Evolutionary conservation across 371 early-diverging fungal genomes (phyloP).

Genomic region (Mortierella sp.): DNA sequence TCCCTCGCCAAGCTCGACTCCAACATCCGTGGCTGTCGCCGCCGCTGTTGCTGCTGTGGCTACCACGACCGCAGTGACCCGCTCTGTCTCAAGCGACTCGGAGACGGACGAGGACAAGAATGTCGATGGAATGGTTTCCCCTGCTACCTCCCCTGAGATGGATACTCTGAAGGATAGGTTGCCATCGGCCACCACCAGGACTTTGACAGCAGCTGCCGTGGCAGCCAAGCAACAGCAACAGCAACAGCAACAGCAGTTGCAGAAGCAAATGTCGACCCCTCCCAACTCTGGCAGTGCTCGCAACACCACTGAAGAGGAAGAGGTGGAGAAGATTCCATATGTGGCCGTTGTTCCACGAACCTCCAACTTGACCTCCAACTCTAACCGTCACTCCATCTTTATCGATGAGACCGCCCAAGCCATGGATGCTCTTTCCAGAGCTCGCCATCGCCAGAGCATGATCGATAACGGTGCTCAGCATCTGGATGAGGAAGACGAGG

Average conservation of each 20-base stretch:
- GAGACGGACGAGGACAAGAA: constrained; percentile 12
- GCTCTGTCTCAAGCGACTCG: constrained; percentile 16
- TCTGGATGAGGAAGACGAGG: too few species aligned
- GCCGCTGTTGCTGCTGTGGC: not conserved
- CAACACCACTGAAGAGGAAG: constrained; percentile 12
- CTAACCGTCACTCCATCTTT: constrained; percentile 50
- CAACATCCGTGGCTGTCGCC: too few species aligned
- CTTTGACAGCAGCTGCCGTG: constrained; percentile 32
- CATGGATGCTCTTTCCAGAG: constrained; percentile 45
- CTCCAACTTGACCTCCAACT: not conserved
- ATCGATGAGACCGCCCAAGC: constrained; percentile 46
- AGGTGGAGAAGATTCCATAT: constrained; percentile 21
- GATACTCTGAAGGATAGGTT: constrained; percentile 32
- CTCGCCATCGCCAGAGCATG: constrained; percentile 49
- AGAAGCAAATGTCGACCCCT: too few species aligned
- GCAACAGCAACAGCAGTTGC: constrained; percentile 11
- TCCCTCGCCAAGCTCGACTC: too few species aligned
- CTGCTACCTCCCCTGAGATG: constrained; percentile 45
- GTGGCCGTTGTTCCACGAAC: constrained; percentile 23
- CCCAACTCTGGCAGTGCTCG: too few species aligned
- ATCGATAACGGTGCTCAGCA: constrained; percentile 21
- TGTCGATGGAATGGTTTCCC: constrained; percentile 25
- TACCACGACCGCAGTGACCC: not conserved
- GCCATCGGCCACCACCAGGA: constrained; percentile 45
- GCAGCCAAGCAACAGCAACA: constrained; percentile 36